Evolutionary conservation across 768 basidiomycete species (phyloP), one percentile per base, ranked within the genome.

Genomic region (Podaxis rugospora): DNA sequence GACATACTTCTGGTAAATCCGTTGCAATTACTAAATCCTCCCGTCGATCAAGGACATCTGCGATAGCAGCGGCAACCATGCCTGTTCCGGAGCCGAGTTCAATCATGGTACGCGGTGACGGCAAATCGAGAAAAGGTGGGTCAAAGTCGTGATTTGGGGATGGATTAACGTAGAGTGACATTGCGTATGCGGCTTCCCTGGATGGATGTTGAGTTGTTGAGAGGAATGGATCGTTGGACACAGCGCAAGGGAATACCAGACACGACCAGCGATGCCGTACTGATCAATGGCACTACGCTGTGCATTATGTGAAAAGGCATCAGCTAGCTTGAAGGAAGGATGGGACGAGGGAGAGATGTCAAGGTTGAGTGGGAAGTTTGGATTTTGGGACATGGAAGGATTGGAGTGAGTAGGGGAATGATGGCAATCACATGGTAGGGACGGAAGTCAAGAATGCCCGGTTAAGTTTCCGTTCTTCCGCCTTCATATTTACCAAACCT

Each of bases 51-150:
- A 81, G 66, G 16, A 67, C 28, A 7, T 63, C 53, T 28, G 78
- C 71, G n/a, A 82, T 68, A 39, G 67, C 65, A 35, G 76, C 76
- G 2, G 79, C 83, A 10, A 90, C 83, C 55, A 88, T 74, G 21
- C 92, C 86, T 18, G 85, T 82, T 1, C 94, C 92, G 10, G 92
- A 88, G 10, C 93, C 93, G 4, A 95, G 80, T 72, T 95, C 93
- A 55, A 96, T 69, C 13, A 87, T 74, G 0, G 77, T 75, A 16
- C 69, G 63, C 28, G 70, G 61, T 36, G 56, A 63, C n/a, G 62
- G 54, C 61, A 61, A 18, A 25, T 69, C 65, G 57, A 77, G 64
- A 63, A 87, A 76, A 0, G 81, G 80, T 1, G 86, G 86, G 55
- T 90, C 83, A 65, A 85, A 90, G 39, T 79, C 71, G 55, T 72